A percentile compares a stretch with the other conserved stretches of the same genome.
phyloP scores from a whole-genome alignment of 2,329 filamentous ascomycete species.

The Diaporthe capsici region DNA sequence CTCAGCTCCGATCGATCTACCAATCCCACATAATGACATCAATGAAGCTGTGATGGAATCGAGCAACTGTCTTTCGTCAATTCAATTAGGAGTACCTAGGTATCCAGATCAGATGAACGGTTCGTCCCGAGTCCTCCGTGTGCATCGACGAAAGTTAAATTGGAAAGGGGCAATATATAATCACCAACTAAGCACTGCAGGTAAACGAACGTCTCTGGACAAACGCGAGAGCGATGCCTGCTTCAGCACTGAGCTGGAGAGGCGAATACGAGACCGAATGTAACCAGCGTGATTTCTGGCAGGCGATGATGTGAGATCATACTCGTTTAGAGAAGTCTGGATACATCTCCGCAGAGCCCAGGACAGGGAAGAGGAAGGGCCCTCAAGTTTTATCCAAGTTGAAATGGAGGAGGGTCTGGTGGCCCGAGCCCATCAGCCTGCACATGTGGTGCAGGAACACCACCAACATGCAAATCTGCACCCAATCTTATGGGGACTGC shows the following conservation, averaged over 20 bases:
- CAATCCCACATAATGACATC: slow-evolving; percentile 6
- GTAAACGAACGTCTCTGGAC: background rate
- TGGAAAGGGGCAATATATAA: background rate
- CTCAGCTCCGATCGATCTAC: background rate
- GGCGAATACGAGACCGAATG: slow-evolving; percentile 26
- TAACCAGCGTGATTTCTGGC: background rate
- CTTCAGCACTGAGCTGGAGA: background rate
- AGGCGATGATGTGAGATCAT: background rate
- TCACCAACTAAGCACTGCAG: background rate
- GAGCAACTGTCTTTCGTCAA: background rate
- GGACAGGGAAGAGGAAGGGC: no score
- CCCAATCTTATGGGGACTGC: background rate
- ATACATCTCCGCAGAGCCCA: no score
- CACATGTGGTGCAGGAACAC: background rate
- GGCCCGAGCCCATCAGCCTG: no score
- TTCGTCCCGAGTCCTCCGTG: background rate
- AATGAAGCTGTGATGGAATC: slow-evolving; percentile 1
- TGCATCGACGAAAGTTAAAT: slow-evolving; percentile 1
- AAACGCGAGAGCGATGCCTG: background rate
- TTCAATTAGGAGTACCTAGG: background rate
- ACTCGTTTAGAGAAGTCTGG: no score
- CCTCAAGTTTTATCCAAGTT: background rate
- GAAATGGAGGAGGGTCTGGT: background rate
- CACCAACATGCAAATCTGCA: background rate
- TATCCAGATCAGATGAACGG: background rate